Conservation (phyloP, 148 eudicot species). For the Rhododendron griersonianum region DNA sequence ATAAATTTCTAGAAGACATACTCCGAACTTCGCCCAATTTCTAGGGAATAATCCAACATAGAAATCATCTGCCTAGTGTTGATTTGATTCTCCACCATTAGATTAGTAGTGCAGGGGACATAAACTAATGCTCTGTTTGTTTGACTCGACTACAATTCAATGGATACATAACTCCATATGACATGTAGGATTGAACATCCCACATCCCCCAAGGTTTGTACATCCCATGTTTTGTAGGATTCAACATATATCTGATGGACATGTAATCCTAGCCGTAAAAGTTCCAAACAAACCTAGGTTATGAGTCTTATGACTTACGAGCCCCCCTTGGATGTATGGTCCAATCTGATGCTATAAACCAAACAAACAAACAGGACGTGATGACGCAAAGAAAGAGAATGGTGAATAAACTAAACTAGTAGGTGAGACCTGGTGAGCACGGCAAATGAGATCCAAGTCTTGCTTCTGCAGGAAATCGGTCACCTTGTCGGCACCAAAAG, state of each 20-base stretch:
- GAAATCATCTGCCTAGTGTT: neutral
- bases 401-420: neutral
- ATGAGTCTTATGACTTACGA: neutral
- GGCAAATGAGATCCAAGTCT: constrained; percentile 58
- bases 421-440: constrained; percentile 54
- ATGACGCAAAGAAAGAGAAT: neutral
- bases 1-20: neutral
- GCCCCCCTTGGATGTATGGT: neutral
- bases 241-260: neutral
- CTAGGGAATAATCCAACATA: neutral
- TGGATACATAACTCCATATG: neutral
- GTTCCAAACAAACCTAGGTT: neutral
- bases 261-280: neutral
- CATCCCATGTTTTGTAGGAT: neutral
- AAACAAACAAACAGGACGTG: neutral
- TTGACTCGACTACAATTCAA: neutral
- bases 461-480: constrained; percentile 54
- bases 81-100: neutral
- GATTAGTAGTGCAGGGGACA: neutral
- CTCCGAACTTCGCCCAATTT: neutral
- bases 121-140: neutral
- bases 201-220: neutral
- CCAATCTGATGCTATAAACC: neutral
- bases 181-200: neutral
- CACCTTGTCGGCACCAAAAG: constrained; percentile 61